Evolutionary conservation across 345 rosid genomes (phyloP), one percentile per base, ranked within the genome.

Genomic region (Geranium rotundifolium): DNA sequence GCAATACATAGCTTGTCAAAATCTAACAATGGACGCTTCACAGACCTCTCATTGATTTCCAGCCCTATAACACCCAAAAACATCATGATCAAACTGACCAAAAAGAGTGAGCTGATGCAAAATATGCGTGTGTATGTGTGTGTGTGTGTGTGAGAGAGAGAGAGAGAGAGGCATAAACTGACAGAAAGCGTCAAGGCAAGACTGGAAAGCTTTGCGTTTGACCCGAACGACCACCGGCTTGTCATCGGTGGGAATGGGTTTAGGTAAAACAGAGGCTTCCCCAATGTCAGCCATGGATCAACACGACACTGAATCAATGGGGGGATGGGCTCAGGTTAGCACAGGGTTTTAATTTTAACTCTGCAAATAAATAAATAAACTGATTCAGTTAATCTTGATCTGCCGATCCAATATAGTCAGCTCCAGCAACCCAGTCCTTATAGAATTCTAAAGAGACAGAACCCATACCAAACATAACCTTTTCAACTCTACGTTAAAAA

Each of bases 1-100:
- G 78, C 69, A 23, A 91, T 68, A 2, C 93, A 82, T 8, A 91
- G 54, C 65, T 79, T 80, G 62, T 73, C 76, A 19, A 86, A 82
- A 59, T 86, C 85, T 67, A 86, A 66, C 29, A 73, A 63, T 0
- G 82, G 72, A 17, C 84, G 81, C 78, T 91, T 91, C 27, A 64
- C 54, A 10, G 93, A 89, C 65, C 87, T 81, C 78, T 88, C 96
- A 58, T 82, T 83, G 68, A 88, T 85, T 80, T 91, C 96, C 61
- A 91, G 79, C 91, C 90, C 90, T 91, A 67, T 29, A 67, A 52
- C 18, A 69, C 54, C 29, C 16, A 65, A 17, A 23, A 57, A 55
- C 54, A 14, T 9, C 52, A 46, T 14, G 16, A 46, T 46, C 14
- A 46, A 10, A 46, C 13, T 46, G 52, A 46, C 27, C 3, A 46